Evolutionary conservation across 1,284 basidiomycete genomes (phyloP).

Genomic region (Paramarasmius palmivorus): DNA sequence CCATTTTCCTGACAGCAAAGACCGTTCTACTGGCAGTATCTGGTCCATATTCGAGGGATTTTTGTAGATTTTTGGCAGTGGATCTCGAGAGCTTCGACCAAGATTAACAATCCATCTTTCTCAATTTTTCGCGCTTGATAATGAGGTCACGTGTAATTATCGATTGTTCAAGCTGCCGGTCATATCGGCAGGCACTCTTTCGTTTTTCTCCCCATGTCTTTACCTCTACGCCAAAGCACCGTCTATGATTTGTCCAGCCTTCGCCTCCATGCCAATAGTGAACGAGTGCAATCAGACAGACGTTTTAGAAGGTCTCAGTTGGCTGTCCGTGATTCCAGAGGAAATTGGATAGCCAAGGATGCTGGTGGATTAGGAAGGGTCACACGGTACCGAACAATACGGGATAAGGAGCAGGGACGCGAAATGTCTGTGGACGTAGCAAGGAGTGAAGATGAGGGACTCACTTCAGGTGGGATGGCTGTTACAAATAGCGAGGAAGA

Average conservation of each 20-base stretch:
- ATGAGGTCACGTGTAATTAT: background rate
- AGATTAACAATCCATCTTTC: slow-evolving; percentile 16
- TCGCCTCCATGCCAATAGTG: slow-evolving; percentile 49
- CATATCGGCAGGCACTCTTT: background rate
- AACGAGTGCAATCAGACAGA: slow-evolving; percentile 30
- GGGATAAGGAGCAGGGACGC: background rate
- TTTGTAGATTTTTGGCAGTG: background rate
- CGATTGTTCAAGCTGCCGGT: background rate
- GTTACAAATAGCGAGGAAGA: slow-evolving; percentile 5
- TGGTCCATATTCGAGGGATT: slow-evolving; percentile 20
- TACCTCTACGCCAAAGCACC: slow-evolving; percentile 36
- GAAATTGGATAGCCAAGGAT: slow-evolving; percentile 30
- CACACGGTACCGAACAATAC: slow-evolving; percentile 14
- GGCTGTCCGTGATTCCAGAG: slow-evolving; percentile 30
- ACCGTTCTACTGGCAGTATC: slow-evolving; percentile 43
- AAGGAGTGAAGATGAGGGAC: slow-evolving; percentile 6
- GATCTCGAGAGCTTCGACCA: background rate
- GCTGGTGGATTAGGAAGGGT: slow-evolving; percentile 23
- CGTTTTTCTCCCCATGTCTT: background rate
- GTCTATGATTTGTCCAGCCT: slow-evolving; percentile 50
- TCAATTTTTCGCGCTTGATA: background rate
- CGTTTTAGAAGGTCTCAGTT: slow-evolving; percentile 23
- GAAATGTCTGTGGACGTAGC: background rate
- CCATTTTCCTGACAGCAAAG: slow-evolving; percentile 57
- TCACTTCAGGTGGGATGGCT: slow-evolving; percentile 7